phyloP scores from a whole-genome alignment of 169 alveolate species.

The Plasmodium falciparum region DNA sequence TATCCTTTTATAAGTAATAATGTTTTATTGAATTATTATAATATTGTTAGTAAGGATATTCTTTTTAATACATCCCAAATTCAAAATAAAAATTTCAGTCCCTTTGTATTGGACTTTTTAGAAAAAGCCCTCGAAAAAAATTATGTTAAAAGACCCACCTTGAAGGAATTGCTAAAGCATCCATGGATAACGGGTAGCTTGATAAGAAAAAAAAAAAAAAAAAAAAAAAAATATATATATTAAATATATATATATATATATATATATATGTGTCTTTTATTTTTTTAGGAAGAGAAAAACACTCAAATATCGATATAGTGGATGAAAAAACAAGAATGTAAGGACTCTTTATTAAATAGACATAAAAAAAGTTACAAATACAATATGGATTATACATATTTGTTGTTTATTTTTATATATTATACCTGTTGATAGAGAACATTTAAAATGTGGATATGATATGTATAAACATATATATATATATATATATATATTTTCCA shows the following conservation, averaged over 20 bases:
- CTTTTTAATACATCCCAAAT: background rate
- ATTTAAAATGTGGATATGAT: too few relatives aligned
- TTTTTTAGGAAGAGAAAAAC: slow-evolving; percentile 33
- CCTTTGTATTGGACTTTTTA: slow-evolving; percentile 27
- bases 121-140: slow-evolving; percentile 44
- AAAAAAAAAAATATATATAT: background rate
- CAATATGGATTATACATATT: background rate
- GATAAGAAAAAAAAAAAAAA: too few relatives aligned
- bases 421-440: background rate
- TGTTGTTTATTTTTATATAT: background rate
- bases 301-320: slow-evolving; percentile 24
- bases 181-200: slow-evolving; percentile 59
- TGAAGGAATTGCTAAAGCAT: slow-evolving; percentile 26
- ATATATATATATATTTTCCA: background rate
- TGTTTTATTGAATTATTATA: slow-evolving; percentile 27
- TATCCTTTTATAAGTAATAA: slow-evolving; percentile 44
- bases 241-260: background rate
- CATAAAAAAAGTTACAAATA: background rate
- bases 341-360: background rate
- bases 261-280: background rate
- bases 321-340: slow-evolving; percentile 47
- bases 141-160: slow-evolving; percentile 11
- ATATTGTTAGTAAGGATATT: slow-evolving; percentile 26
- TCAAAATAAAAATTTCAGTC: slow-evolving; percentile 3
- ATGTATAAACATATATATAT: too few relatives aligned